Base-by-base conservation (phyloP, 441 rosid species). In the Mallotus japonicus region DNA sequence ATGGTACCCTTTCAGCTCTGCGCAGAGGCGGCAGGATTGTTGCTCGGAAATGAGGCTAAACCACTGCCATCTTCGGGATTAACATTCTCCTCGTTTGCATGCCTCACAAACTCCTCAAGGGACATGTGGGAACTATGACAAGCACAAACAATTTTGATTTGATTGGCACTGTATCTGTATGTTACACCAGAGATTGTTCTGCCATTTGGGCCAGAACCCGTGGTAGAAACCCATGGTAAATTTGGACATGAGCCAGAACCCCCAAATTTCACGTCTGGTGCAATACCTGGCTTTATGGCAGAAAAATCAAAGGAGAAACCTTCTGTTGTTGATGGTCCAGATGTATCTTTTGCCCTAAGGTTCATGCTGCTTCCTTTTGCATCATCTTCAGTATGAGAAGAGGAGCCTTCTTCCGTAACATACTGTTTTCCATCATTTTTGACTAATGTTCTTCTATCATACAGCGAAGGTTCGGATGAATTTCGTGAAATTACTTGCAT, bases 181-280 rank as follows among this genome's bases (percentile, higher is more conserved):
- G 98, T 86, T 17, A 95, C 99, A 65, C 98, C 99, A 0, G 97
- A 95, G 72, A 95, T 92, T n/a, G 97, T 89, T 79, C 88, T 79
- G 5, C 98, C 97, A 19, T 95, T 86, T 8, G 93, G 95, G 57
- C 95, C 97, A 61, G 90, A 84, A 11, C 89, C 96, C 0, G 92
- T 92, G 77, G 96, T 87, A 63, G 97, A 92, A 69, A 95, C 98
- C 99, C 99, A 95, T 3, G 99, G 99, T 71, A 95, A 76, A 81
- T 91, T 89, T 5, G 99, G 98, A 62, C 72, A 84, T 19, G 92
- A 87, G 17, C 97, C 99, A 20, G 91, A 89, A 50, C 98, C 98
- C 73, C 97, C 98, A 67, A 95, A 89, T 76, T 92, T 95, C 68
- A 95, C 64, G 47, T 85, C 96, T 0, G 98, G 87, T 67, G 87